Percentiles rank a stretch among this genome's conserved stretches.
Conservation (phyloP, 495 filamentous ascomycete genomes). For the Letharia columbiana region DNA sequence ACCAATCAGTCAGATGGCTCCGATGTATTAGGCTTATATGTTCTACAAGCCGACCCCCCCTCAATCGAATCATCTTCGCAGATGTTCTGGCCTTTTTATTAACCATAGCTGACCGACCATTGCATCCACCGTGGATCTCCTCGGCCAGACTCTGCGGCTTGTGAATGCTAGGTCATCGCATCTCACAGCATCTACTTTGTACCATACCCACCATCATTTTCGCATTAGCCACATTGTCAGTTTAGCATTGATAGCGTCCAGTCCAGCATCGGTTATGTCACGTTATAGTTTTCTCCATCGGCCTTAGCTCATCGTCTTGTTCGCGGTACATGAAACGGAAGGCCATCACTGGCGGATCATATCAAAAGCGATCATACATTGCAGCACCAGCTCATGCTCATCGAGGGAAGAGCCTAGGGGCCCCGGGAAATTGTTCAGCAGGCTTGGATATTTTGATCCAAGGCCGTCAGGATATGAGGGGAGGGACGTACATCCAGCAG, state of each 20-base stretch:
- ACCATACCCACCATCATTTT: slow-evolving; percentile 15
- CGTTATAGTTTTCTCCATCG: slow-evolving; percentile 9
- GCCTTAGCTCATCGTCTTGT: slow-evolving; percentile 10
- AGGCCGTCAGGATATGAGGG: slow-evolving; percentile 13
- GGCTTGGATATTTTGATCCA: slow-evolving; percentile 19
- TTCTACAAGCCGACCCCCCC: background rate
- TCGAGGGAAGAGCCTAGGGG: slow-evolving; percentile 9
- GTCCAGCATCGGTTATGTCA: slow-evolving; percentile 19
- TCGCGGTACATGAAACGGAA: slow-evolving; percentile 14
- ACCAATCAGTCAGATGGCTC: slow-evolving; percentile 18
- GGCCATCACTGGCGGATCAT: slow-evolving; percentile 14
- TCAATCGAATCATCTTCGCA: background rate
- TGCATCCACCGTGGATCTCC: background rate
- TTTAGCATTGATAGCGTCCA: slow-evolving; percentile 25
- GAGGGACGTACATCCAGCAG: slow-evolving; percentile 4
- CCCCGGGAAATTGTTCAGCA: slow-evolving; percentile 17
- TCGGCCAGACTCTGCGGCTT: slow-evolving; percentile 2
- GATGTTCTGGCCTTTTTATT: background rate
- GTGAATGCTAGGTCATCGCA: background rate
- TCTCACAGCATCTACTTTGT: slow-evolving; percentile 6
- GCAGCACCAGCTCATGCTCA: background rate
- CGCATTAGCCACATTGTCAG: slow-evolving; percentile 19
- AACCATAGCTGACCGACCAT: background rate
- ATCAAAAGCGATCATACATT: slow-evolving; percentile 9
- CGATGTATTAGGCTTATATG: slow-evolving; percentile 8